Evolutionary conservation across 164 flowering plant species (phyloP).

Genomic region (Tetrastigma voinierianum): DNA sequence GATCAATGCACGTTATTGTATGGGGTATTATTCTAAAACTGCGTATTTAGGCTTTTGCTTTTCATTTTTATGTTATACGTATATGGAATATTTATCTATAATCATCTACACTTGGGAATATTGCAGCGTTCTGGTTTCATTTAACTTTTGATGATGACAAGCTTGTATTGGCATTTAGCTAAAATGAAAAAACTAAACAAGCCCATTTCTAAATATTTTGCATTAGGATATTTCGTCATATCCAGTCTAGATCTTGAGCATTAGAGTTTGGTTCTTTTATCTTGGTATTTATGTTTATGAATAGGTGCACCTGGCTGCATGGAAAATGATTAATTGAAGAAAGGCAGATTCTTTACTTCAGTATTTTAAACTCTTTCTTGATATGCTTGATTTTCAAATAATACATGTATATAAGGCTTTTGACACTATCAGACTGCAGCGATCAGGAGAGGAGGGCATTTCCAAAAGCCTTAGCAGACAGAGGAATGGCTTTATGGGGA

Average conservation of each 20-base stretch:
- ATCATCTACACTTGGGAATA: not conserved
- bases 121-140: not conserved
- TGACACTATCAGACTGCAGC: slow-evolving; percentile 64
- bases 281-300: too few species aligned
- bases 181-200: not conserved
- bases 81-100: not conserved
- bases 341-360: not conserved
- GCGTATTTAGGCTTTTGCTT: not conserved
- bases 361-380: not conserved
- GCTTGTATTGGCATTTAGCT: not conserved
- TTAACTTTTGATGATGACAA: not conserved
- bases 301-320: too few species aligned
- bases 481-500: slow-evolving; percentile 97
- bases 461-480: slow-evolving; percentile 68
- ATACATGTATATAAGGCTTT: slow-evolving; percentile 42
- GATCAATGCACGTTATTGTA: not conserved
- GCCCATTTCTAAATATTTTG: not conserved
- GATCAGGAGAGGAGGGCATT: slow-evolving; percentile 72
- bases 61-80: not conserved
- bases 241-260: not conserved
- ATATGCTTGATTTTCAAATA: not conserved
- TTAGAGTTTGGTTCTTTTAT: not conserved
- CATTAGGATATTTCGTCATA: not conserved
- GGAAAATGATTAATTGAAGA: too few species aligned
- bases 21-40: not conserved